Evolutionary conservation across 306 rosid genomes (phyloP), one percentile per base, ranked within the genome.

Genomic region (Pachyrhizus erosus): DNA sequence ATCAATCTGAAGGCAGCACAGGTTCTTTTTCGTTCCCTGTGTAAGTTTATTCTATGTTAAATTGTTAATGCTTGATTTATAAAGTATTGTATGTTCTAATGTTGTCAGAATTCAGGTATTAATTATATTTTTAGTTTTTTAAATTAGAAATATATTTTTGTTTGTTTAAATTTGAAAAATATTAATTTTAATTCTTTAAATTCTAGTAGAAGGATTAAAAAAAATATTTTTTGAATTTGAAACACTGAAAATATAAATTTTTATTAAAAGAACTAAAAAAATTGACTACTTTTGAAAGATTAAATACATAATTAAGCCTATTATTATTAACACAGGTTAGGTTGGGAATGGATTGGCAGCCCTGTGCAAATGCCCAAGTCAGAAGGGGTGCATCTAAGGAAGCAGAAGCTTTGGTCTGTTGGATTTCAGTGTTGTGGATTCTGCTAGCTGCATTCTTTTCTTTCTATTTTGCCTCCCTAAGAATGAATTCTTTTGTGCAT

Each of bases 21-120:
- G 85, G 88, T 73, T 91, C 97, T 24, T 93, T 93, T 71, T 91
- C 92, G 4, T 91, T 93, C 77, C 98, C 98, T 6, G 86, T 82
- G 98, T 90, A 90, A 73, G 97, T 80, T 42, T 3, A 9, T 57
- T 20, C 23, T 29, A 17, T 46, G n/a, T 61, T n/a, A n/a, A n/a
- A n/a, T n/a, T n/a, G n/a, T n/a, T 45, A 18, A 6, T 62, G 51
- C 17, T 11, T 13, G 5, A 45, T 11, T 45, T 45, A 45, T 45
- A 45, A 45, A 45, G 40, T 62, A 1, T 58, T 0, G 0, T 24
- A 13, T 14, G 48, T 24, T 23, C 37, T 61, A 43, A 29, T 52
- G 37, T 33, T 33, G 11, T 23, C 0, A 37, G 7, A 27, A 39
- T 5, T 17, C 42, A 18, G 9, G 1, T 18, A 11, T 20, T 68